A percentile compares a stretch with the other conserved stretches of the same genome.
These are phyloP conservation scores for Smallanthus sonchifolius DNA, from an alignment of 129 eudicot genomes.

Conservation along the genomic window DNA sequence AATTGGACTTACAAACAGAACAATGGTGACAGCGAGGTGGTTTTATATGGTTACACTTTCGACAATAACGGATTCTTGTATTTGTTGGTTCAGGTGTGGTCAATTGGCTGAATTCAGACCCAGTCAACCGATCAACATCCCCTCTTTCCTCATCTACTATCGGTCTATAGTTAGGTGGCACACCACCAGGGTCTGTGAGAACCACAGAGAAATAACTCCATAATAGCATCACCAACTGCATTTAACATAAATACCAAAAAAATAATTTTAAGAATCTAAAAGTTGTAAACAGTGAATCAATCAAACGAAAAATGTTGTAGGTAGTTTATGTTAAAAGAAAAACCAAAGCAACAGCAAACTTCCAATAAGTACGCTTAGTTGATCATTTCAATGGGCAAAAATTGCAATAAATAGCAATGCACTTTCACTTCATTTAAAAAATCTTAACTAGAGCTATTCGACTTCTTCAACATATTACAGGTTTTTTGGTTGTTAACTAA, in stretches of 20 bases:
- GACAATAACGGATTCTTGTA: slow-evolving; percentile 63
- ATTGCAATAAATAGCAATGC: neutral
- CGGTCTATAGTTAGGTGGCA: slow-evolving; percentile 83
- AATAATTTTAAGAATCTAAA: neutral
- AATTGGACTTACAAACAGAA: slow-evolving; percentile 73
- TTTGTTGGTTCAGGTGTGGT: slow-evolving; percentile 41
- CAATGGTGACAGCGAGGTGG: slow-evolving; percentile 98
- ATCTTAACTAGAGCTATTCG: neutral
- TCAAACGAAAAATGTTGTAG: neutral
- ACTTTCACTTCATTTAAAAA: neutral
- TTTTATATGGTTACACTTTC: slow-evolving; percentile 84
- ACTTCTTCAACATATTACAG: neutral
- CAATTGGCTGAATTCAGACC: slow-evolving; percentile 47
- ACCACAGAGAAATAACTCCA: slow-evolving; percentile 96
- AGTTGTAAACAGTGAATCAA: neutral
- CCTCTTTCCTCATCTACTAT: slow-evolving; percentile 71
- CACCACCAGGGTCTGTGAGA: slow-evolving; percentile 85
- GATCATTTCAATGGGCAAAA: neutral
- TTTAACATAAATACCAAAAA: neutral
- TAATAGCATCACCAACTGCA: slow-evolving; percentile 85
- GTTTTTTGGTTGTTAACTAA: neutral
- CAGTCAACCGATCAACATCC: slow-evolving; percentile 58
- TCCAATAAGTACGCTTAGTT: neutral
- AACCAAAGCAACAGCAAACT: neutral
- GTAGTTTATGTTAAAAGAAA: slow-evolving; percentile 3